phyloP scores from a whole-genome alignment of 345 rosid genomes.

The Citrus inodora region DNA sequence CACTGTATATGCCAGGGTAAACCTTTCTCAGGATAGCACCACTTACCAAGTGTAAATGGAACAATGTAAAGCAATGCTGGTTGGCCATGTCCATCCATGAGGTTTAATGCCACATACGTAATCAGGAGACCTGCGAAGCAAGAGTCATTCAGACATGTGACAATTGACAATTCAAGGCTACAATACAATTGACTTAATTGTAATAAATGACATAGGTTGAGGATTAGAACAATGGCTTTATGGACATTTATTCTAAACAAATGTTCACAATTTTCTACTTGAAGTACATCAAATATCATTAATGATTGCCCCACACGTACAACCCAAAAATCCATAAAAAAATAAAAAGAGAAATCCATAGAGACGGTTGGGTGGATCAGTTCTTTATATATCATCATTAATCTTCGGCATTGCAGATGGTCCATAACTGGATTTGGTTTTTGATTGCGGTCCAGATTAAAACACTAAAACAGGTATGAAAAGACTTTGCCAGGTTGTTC shows the following conservation, averaged over 20 bases:
- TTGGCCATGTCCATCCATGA: conserved; percentile 99
- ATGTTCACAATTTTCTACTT: not conserved
- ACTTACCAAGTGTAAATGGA: conserved; percentile 90
- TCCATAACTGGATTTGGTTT: not conserved
- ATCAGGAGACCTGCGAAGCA: conserved; percentile 69
- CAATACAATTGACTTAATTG: not conserved
- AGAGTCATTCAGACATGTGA: not conserved
- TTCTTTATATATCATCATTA: not conserved
- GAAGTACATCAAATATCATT: not conserved
- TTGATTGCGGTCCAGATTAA: not conserved
- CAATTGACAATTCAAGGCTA: not conserved
- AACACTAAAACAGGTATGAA: not conserved
- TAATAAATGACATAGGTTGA: too few relatives aligned
- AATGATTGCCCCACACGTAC: not conserved
- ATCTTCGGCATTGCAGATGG: not conserved
- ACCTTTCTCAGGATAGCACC: not conserved
- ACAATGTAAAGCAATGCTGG: conserved; percentile 97
- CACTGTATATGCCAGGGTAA: not conserved
- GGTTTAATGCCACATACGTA: conserved; percentile 86
- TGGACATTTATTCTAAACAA: not conserved
- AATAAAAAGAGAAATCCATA: not conserved
- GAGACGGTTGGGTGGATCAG: not conserved
- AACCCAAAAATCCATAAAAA: not conserved
- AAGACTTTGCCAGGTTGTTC: not conserved
- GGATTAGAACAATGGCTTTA: not conserved